Evolutionary conservation across 768 basidiomycete species (phyloP).

Genomic region (Inosperma sp.): DNA sequence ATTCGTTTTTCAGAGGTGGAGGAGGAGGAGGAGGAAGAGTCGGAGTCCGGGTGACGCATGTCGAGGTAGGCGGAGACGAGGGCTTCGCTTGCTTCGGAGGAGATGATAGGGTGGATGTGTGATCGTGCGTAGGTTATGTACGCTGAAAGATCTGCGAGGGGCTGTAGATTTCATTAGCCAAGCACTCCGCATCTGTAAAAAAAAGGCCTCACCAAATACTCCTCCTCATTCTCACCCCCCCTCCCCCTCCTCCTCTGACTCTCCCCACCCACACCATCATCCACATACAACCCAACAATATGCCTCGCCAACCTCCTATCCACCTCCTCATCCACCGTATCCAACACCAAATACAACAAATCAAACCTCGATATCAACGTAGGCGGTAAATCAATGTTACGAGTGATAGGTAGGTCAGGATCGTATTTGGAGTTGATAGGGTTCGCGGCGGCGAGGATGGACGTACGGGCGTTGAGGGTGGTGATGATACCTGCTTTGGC

Average conservation of each 20-base stretch:
- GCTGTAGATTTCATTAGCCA: constrained; percentile 41
- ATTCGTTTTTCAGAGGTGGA: constrained; percentile 88
- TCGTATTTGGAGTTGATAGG: constrained; percentile 96
- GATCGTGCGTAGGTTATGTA: constrained; percentile 93
- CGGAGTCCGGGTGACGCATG: constrained; percentile 86
- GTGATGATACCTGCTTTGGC: constrained; percentile 99
- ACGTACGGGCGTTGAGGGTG: constrained; percentile 96
- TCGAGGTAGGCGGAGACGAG: constrained; percentile 89
- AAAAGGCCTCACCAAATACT: constrained; percentile 63
- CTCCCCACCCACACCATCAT: constrained; percentile 57
- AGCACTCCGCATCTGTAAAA: not conserved
- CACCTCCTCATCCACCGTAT: constrained; percentile 84
- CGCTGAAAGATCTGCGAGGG: constrained; percentile 83
- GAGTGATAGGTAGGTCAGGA: constrained; percentile 83
- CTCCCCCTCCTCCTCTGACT: too few species aligned
- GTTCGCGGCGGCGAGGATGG: constrained; percentile 95
- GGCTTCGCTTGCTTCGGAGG: constrained; percentile 77
- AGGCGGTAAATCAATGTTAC: constrained; percentile 96
- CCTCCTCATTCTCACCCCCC: constrained; percentile 45
- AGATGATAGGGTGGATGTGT: constrained; percentile 80
- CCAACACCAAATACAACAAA: constrained; percentile 90
- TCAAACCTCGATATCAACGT: constrained; percentile 98
- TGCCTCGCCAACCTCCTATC: constrained; percentile 90
- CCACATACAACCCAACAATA: constrained; percentile 88
- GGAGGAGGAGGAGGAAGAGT: constrained; percentile 74